These are phyloP conservation scores for Babesia bigemina DNA, from an alignment of 169 alveolate genomes.

Conservation along the genomic window DNA sequence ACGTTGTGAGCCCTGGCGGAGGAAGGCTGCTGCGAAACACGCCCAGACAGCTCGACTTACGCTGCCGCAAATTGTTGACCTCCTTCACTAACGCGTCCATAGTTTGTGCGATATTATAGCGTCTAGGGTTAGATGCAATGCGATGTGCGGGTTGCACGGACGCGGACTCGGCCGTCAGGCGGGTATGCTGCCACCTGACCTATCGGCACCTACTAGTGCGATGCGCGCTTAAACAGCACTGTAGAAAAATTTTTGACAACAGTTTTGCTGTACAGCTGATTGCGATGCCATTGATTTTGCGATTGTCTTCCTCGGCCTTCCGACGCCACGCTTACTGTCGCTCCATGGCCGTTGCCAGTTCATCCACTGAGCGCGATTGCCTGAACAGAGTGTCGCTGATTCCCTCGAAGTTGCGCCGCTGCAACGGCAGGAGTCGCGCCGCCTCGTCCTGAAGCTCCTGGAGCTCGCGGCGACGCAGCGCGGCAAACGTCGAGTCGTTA, in stretches of 20 bases:
- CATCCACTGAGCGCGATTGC: conserved; percentile 39
- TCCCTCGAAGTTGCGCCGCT: conserved; percentile 34
- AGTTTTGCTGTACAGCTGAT: no score
- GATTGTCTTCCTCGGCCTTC: no score
- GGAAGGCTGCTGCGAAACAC: neutral
- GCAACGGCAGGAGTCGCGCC: conserved; percentile 39
- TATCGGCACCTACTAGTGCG: no score
- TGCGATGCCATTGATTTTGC: no score
- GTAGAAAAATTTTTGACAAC: no score
- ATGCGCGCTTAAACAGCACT: no score
- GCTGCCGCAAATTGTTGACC: conserved; percentile 46
- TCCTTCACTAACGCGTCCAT: conserved; percentile 62
- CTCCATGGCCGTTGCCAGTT: conserved; percentile 51
- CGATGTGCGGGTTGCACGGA: neutral
- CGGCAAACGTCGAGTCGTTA: conserved; percentile 55
- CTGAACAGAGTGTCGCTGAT: conserved; percentile 17
- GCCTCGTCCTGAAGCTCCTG: conserved; percentile 33
- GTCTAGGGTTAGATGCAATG: neutral
- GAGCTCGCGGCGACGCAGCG: conserved; percentile 27
- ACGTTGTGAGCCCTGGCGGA: neutral
- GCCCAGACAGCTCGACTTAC: conserved; percentile 22
- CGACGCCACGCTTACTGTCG: conserved; percentile 16
- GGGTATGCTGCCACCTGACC: no score
- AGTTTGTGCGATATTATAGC: neutral
- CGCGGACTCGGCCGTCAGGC: neutral